Base-by-base conservation (phyloP, 331 rosid species). In the Stylosanthes scabra region DNA sequence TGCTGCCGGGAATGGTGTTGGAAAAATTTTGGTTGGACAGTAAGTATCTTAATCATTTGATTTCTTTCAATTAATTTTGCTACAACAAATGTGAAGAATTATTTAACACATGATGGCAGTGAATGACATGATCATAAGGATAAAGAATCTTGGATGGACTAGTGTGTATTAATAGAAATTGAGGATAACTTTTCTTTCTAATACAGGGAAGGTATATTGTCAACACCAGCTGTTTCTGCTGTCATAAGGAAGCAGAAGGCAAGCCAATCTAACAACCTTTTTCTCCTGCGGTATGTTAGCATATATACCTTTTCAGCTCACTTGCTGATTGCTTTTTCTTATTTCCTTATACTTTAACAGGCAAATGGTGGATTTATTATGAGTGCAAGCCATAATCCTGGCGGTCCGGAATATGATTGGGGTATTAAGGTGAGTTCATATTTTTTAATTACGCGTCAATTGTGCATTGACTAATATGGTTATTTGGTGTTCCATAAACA, bases 331-430 rank as follows among this genome's bases (percentile, higher is more conserved):
- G 49, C 68, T 44, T 60, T 54, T 75, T 62, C 39, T 42, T 27
- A 78, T 57, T 78, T 70, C 49, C 47, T 47, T 63, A n/a, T 56
- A 63, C 44, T 66, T 83, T 55, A 41, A 63, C 79, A 95, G 97
- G 99, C 98, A 62, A 90, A 95, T 77, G 98, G 99, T 73, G 99
- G 99, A 80, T 92, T 95, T 82, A 87, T 95, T 71, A 95, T 92
- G 99, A 95, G 99, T 74, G 98, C 98, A 41, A 95, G 98, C 86
- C 99, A 95, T 72, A 92, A 95, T 85, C 99, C 98, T 12, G 98
- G 99, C 34, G 99, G 99, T 6, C 98, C 98, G 77, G 98, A 95
- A 62, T 88, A 90, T 80, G 99, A 95, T 79, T 95, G 98, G 99
- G 99, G 98, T 63, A 95, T 95, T 78, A 95, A 95, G 96, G 99